Conservation (phyloP, 495 filamentous ascomycete genomes). For the Parathielavia appendiculata region DNA sequence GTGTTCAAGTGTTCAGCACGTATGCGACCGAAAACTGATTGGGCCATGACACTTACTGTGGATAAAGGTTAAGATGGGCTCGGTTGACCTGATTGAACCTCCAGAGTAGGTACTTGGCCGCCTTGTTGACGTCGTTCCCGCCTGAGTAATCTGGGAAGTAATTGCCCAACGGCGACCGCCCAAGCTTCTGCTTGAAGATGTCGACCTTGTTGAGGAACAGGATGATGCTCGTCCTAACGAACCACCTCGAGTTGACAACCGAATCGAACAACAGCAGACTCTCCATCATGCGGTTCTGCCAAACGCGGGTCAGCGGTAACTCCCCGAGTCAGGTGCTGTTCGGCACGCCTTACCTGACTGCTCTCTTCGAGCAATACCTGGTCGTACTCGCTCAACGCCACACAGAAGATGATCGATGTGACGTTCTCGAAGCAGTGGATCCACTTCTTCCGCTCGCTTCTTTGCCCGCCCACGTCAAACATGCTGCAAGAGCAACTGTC, state of each 20-base stretch:
- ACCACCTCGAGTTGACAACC: constrained; percentile 98
- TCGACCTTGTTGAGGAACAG: constrained; percentile 98
- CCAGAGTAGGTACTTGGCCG: constrained; percentile 96
- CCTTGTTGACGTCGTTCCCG: constrained; percentile 94
- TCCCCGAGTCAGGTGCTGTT: constrained; percentile 19
- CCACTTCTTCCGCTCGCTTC: constrained; percentile 98
- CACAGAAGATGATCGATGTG: constrained; percentile 99
- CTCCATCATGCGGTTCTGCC: constrained; percentile 97
- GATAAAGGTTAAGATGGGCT: constrained; percentile 92
- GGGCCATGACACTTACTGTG: constrained; percentile 64
- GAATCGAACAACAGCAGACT: constrained; percentile 96
- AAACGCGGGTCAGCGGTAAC: not conserved
- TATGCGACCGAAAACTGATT: not conserved
- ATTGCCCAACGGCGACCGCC: constrained; percentile 78
- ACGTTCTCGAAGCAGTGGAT: constrained; percentile 99
- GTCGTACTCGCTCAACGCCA: constrained; percentile 97
- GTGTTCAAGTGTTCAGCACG: constrained; percentile 37
- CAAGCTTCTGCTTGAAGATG: constrained; percentile 91
- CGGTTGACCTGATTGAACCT: constrained; percentile 98
- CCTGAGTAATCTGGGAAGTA: constrained; percentile 98
- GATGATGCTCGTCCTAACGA: constrained; percentile 97
- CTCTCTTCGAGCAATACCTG: constrained; percentile 94
- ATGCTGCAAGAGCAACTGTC: constrained; percentile 55
- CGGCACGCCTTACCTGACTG: constrained; percentile 64
- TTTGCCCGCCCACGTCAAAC: constrained; percentile 97